Evolutionary conservation across 2,329 filamentous ascomycete species (phyloP), one percentile per base, ranked within the genome.

Genomic region (Trichoderma hamatum): DNA sequence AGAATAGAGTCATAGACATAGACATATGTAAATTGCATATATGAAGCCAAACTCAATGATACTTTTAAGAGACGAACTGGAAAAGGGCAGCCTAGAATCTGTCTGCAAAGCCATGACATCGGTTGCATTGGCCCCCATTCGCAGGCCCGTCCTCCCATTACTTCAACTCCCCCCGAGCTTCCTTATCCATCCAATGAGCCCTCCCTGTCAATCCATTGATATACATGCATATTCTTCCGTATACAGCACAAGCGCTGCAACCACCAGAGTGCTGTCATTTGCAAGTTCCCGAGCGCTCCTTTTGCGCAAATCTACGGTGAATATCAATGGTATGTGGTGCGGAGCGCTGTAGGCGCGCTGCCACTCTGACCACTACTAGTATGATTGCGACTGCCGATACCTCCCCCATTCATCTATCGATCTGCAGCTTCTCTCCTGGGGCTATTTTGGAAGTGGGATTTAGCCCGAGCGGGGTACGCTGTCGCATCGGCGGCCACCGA

Each of bases 291-390:
- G 39, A 43, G 39, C 39, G 39, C 16, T 43, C 16, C 16, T 19
- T 7, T 19, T 43, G 39, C 16, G 39, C 39, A 43, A 19, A 39
- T 39, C 39, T 19, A 43, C 39, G 16, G 39, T n/a, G n/a, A 30
- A 5, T 3, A 30, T 7, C n/a, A n/a, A n/a, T n/a, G n/a, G 39
- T n/a, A 43, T n/a, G 10, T 7, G 39, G 58, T 61, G 28, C 60
- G 39, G 46, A 36, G 46, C 51, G 51, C 32, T 49, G 26, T 49
- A 43, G 39, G 36, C 28, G n/a, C 16, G 78, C 81, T 32, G 73
- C 30, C 30, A 30, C 30, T 30, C 30, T 30, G 6, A 30, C 30
- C 9, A 30, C 30, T 30, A 30, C 36, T 81, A n/a, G 30, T 34
- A 66, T 34, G 26, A 9, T 43, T 43, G 39, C n/a, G 36, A 58